These are phyloP conservation scores for peach (Prunus persica) DNA, from an alignment of 306 rosid genomes.

Conservation along the genomic window Prunus_persica_NCBIv2 NC_034011.1:27310501-27311000, in stretches of 20 bases:
- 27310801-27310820: constrained; percentile 4
- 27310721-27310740: constrained; percentile 22
- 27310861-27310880: constrained; percentile 69
- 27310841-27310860: constrained; percentile 90
- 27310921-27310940: constrained; percentile 77
- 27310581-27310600: constrained; percentile 5
- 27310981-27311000: constrained; percentile 11
- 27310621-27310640: constrained; percentile 64
- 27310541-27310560: constrained; percentile 42
- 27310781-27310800: background rate
- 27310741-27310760: background rate
- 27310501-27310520: constrained; percentile 93
- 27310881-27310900: constrained; percentile 53
- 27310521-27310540: constrained; percentile 73
- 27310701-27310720: constrained; percentile 95
- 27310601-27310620: constrained; percentile 17
- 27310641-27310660: constrained; percentile 76
- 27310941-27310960: constrained; percentile 72
- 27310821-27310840: constrained; percentile 81
- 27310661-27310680: constrained; percentile 80
- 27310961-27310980: background rate
- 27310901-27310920: constrained; percentile 81
- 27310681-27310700: constrained; percentile 80
- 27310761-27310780: background rate
- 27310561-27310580: constrained; percentile 18